phyloP scores from a whole-genome alignment of 1,139 yeast genomes.

The Sugiyamaella japonica region DNA sequence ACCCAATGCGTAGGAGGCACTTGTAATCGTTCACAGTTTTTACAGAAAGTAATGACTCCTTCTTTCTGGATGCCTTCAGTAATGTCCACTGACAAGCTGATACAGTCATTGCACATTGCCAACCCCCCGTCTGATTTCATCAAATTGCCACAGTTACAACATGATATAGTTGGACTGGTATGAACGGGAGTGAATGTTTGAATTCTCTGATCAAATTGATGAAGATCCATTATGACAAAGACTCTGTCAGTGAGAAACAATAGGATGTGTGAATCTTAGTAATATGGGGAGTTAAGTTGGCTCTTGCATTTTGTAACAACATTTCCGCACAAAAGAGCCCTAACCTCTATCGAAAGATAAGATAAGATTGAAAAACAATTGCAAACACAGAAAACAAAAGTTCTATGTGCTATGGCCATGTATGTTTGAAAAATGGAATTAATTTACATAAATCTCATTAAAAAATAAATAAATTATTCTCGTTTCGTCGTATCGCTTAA shows the following conservation, averaged over 20 bases:
- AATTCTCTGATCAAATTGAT: conserved; percentile 24
- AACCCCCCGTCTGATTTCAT: conserved; percentile 81
- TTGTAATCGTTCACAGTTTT: conserved; percentile 91
- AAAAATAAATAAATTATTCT: conserved; percentile 20
- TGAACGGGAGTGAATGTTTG: conserved; percentile 40
- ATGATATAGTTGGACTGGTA: conserved; percentile 79
- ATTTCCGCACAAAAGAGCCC: no score
- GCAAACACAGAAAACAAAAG: no score
- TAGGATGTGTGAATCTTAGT: background rate
- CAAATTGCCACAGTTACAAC: conserved; percentile 98
- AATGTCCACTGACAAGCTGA: conserved; percentile 88
- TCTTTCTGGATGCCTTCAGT: conserved; percentile 94
- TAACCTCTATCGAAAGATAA: conserved; percentile 7
- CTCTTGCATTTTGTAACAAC: background rate
- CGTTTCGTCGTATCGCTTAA: conserved; percentile 25
- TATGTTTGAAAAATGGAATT: background rate
- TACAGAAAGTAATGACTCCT: conserved; percentile 86
- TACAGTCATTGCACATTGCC: conserved; percentile 97
- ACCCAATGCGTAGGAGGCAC: conserved; percentile 96
- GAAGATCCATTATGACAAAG: conserved; percentile 26
- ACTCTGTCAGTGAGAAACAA: no score
- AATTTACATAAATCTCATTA: conserved; percentile 10
- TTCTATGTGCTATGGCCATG: background rate
- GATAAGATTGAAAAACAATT: background rate
- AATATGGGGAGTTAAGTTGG: background rate